Percentiles rank a stretch among this genome's conserved stretches.
Evolutionary conservation across 331 rosid genomes (phyloP).

Genomic region (Stylosanthes scabra): DNA sequence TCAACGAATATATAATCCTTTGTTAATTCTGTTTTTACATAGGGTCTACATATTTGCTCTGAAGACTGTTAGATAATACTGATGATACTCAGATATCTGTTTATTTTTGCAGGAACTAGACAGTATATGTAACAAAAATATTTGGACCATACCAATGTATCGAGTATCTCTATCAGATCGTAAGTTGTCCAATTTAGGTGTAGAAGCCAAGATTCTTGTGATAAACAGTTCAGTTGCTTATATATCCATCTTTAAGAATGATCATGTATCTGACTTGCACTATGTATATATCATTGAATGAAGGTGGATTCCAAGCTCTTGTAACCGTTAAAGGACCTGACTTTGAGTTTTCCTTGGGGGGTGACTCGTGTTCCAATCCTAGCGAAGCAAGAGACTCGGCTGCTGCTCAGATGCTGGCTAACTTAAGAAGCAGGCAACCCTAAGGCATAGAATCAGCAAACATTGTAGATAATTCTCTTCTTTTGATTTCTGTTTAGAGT

Average conservation of each 20-base stretch:
- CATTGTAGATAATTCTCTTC: background rate
- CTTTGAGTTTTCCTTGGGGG: constrained; percentile 53
- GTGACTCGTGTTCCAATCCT: constrained; percentile 48
- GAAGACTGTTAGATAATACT: background rate
- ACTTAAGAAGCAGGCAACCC: constrained; percentile 45
- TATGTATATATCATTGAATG: constrained; percentile 14
- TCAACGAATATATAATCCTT: background rate
- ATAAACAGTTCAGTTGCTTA: background rate
- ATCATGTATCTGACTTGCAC: constrained; percentile 5
- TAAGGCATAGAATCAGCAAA: background rate
- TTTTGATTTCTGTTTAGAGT: background rate
- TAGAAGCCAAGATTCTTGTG: background rate
- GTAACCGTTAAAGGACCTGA: constrained; percentile 67
- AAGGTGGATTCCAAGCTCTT: constrained; percentile 70
- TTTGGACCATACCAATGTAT: constrained; percentile 74
- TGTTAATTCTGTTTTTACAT: constrained; percentile 9
- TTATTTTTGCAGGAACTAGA: constrained; percentile 75
- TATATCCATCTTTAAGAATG: background rate
- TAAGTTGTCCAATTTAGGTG: constrained; percentile 40
- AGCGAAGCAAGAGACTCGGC: constrained; percentile 71
- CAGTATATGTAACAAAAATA: constrained; percentile 59
- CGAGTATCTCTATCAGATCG: constrained; percentile 50
- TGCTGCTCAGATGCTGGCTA: constrained; percentile 60
- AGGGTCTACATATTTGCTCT: background rate
- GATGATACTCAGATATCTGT: constrained; percentile 21